phyloP scores from a whole-genome alignment of 805 yeast species.

The Barnettozyma sucrosica region DNA sequence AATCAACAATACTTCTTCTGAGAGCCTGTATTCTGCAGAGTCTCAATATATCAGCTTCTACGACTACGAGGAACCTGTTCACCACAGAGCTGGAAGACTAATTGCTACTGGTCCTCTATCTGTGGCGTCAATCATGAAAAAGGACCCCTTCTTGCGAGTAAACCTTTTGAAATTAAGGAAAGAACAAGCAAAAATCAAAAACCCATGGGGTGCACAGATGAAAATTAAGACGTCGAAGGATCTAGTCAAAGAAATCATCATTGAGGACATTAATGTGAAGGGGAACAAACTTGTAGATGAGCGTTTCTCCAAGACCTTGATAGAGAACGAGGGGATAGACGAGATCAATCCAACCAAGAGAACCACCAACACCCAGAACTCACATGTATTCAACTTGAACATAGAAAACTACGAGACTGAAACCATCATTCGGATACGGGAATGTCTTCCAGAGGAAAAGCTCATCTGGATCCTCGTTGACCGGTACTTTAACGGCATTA shows the following conservation, averaged over 20 bases:
- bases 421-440: conserved; percentile 18
- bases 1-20: not conserved
- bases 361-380: conserved; percentile 7
- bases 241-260: conserved; percentile 16
- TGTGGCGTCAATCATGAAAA: conserved; percentile 23
- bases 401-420: conserved; percentile 17
- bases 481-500: conserved; percentile 14
- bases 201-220: conserved; percentile 4
- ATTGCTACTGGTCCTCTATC: conserved; percentile 30
- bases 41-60: conserved; percentile 25
- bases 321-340: conserved; percentile 34
- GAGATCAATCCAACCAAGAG: conserved; percentile 25
- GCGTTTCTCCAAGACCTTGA: conserved; percentile 28
- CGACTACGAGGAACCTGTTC: conserved; percentile 26
- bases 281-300: conserved; percentile 19
- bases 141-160: conserved; percentile 28
- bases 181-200: conserved; percentile 20
- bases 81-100: conserved; percentile 28
- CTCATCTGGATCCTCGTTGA: conserved; percentile 22
- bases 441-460: conserved; percentile 20
- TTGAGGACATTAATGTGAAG: conserved; percentile 15
- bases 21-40: not conserved
- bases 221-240: conserved; percentile 11
- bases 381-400: conserved; percentile 11
- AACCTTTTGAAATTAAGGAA: conserved; percentile 23